A percentile compares a stretch with the other conserved stretches of the same genome.
These are phyloP conservation scores for Glonium stellatum DNA, from an alignment of 495 filamentous ascomycete genomes.

Conservation along the genomic window DNA sequence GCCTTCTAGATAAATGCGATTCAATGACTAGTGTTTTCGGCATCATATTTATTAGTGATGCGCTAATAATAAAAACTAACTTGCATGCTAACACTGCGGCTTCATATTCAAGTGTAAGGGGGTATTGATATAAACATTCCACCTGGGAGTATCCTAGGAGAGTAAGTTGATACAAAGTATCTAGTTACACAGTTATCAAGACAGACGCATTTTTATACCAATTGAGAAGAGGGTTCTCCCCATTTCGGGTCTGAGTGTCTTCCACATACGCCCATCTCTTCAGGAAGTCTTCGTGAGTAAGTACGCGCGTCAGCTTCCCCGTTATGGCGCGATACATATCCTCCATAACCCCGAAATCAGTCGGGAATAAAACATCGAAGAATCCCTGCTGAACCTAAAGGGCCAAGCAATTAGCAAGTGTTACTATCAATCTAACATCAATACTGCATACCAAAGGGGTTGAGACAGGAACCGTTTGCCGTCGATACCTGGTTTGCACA, in stretches of 20 bases:
- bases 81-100: no score
- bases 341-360: constrained; percentile 82
- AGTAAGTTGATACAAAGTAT: not conserved
- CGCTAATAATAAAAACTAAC: no score
- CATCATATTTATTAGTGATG: not conserved
- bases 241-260: constrained; percentile 77
- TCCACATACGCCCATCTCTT: constrained; percentile 79
- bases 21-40: not conserved
- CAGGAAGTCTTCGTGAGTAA: constrained; percentile 87
- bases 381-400: constrained; percentile 88
- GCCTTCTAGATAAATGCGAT: no score
- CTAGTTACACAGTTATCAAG: constrained; percentile 64
- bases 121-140: no score
- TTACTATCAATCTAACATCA: not conserved
- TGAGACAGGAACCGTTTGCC: constrained; percentile 77
- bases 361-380: constrained; percentile 98
- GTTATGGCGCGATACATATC: constrained; percentile 87
- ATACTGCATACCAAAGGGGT: constrained; percentile 72
- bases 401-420: not conserved
- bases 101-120: no score
- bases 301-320: constrained; percentile 76
- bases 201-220: constrained; percentile 96
- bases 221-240: constrained; percentile 84
- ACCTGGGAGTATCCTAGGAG: no score
- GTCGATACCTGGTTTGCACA: constrained; percentile 85